These are phyloP conservation scores for Chlorella ohadii DNA, from an alignment of 139 green algal species.

Conservation along the genomic window DNA sequence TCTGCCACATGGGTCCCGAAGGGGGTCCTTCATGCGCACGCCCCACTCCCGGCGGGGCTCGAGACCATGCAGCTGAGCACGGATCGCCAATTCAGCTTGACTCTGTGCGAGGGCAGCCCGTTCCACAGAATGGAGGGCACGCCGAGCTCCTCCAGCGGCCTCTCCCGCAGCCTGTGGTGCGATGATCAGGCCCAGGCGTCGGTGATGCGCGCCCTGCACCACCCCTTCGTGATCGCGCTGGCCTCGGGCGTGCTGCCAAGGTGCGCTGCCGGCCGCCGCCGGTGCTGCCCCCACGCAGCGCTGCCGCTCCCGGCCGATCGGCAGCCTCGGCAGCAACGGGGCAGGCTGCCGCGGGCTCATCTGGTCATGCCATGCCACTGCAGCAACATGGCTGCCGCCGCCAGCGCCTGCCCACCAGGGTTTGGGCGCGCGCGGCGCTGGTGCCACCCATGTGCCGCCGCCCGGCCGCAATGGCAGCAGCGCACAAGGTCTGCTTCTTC, in stretches of 20 bases:
- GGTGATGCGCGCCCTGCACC: constrained; percentile 48
- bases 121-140: constrained; percentile 11
- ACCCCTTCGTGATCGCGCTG: constrained; percentile 61
- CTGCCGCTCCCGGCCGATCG: neutral
- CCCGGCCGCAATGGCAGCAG: neutral
- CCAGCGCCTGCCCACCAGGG: neutral
- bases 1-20: neutral
- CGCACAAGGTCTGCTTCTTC: neutral
- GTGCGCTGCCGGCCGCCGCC: neutral
- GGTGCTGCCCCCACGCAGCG: neutral
- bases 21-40: too few relatives aligned
- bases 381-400: neutral
- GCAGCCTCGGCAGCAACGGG: neutral
- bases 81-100: neutral
- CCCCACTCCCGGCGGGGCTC: neutral
- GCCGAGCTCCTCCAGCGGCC: constrained; percentile 16
- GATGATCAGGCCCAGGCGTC: constrained; percentile 32
- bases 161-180: constrained; percentile 56
- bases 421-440: neutral
- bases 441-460: neutral
- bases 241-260: constrained; percentile 1
- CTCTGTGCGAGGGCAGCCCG: neutral
- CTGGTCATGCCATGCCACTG: neutral
- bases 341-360: neutral
- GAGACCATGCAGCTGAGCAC: neutral